These are phyloP conservation scores for Naganishia onofrii DNA, from an alignment of 768 basidiomycete genomes.

Conservation along the genomic window DNA sequence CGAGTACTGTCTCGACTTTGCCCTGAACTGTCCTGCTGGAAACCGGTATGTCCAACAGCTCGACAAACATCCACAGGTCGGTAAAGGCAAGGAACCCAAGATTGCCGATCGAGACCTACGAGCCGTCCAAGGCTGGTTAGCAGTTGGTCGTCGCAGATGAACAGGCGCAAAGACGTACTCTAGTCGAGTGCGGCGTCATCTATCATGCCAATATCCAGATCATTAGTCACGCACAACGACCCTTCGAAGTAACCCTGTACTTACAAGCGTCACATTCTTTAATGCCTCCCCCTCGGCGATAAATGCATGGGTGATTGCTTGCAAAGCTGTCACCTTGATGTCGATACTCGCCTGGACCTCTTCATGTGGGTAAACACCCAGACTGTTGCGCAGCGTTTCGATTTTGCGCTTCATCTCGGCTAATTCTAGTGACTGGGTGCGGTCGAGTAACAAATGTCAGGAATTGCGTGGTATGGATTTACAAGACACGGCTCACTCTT, in stretches of 20 bases:
- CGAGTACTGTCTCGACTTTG: slow-evolving; percentile 24
- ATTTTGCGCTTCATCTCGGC: slow-evolving; percentile 25
- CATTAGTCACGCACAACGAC: not conserved
- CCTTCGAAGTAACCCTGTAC: not conserved
- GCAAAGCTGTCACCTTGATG: slow-evolving; percentile 1
- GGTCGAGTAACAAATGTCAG: not conserved
- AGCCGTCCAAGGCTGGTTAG: not conserved
- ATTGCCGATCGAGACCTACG: slow-evolving; percentile 23
- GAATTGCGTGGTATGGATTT: not conserved
- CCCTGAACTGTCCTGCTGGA: slow-evolving; percentile 11
- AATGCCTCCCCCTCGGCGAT: slow-evolving; percentile 12
- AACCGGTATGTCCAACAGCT: slow-evolving; percentile 14
- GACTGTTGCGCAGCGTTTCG: slow-evolving; percentile 19
- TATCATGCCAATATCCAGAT: not conserved
- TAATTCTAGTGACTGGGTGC: slow-evolving; percentile 12
- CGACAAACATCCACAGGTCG: slow-evolving; percentile 26
- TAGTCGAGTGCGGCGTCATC: slow-evolving; percentile 26
- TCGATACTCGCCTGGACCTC: slow-evolving; percentile 15
- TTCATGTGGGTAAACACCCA: slow-evolving; percentile 6
- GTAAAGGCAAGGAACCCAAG: slow-evolving; percentile 23
- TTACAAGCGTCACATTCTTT: slow-evolving; percentile 27
- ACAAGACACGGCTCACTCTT: not conserved
- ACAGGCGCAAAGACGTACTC: not conserved
- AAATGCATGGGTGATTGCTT: slow-evolving; percentile 6
- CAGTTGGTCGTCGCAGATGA: not conserved